Percentiles rank a stretch among this genome's conserved stretches.
phyloP scores from a whole-genome alignment of 164 flowering plant species.

The Buxus sempervirens region DNA sequence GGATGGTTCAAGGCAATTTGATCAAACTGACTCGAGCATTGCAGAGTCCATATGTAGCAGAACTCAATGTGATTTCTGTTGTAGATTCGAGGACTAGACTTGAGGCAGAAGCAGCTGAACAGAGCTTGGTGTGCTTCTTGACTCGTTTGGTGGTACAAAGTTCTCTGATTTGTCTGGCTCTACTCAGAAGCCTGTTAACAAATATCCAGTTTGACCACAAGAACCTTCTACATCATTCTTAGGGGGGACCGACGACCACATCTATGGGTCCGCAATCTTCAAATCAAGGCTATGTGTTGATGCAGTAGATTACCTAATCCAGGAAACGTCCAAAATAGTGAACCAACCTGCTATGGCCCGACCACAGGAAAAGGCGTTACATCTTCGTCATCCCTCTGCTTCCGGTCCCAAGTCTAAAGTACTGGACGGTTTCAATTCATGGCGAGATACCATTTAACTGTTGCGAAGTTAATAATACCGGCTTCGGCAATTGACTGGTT shows the following conservation, averaged over 20 bases:
- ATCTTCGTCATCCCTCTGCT: constrained; percentile 11
- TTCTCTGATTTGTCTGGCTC: constrained; percentile 23
- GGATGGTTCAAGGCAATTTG: constrained; percentile 8
- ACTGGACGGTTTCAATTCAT: constrained; percentile 66
- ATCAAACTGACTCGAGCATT: constrained; percentile 11
- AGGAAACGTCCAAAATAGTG: constrained; percentile 25
- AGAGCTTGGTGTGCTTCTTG: constrained; percentile 75
- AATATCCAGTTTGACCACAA: not conserved
- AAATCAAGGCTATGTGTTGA: constrained; percentile 26
- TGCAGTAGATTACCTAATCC: constrained; percentile 49
- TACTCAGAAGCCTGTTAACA: constrained; percentile 3
- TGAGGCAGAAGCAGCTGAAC: constrained; percentile 44
- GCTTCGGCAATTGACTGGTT: not conserved
- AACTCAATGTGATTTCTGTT: constrained; percentile 5
- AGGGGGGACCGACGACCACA: not conserved
- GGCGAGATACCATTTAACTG: constrained; percentile 57
- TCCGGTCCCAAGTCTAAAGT: constrained; percentile 29
- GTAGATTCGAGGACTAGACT: constrained; percentile 23
- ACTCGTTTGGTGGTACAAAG: constrained; percentile 45
- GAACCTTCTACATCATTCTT: constrained; percentile 8
- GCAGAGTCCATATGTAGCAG: constrained; percentile 9
- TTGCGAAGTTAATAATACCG: not conserved
- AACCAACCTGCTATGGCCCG: constrained; percentile 14
- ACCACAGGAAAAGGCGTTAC: constrained; percentile 6
- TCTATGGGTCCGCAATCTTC: constrained; percentile 7